Percentiles rank a stretch among this genome's conserved stretches.
phyloP scores from a whole-genome alignment of 2,329 filamentous ascomycete species.

The Exophiala aquamarina region DNA sequence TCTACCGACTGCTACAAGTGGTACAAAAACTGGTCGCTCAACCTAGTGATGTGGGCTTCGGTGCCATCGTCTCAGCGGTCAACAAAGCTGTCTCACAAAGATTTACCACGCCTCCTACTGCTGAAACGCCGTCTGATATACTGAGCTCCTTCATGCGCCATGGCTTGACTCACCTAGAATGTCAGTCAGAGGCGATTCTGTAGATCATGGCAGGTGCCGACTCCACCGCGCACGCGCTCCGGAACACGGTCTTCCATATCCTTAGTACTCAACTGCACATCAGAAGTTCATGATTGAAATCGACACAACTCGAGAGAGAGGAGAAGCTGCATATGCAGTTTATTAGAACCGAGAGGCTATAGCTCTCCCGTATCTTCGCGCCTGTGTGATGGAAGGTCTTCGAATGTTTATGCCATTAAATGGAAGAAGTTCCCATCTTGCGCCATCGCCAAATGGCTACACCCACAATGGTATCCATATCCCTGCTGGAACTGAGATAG shows the following conservation, averaged over 20 bases:
- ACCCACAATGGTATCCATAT: conserved; percentile 40
- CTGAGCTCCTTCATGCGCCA: conserved; percentile 32
- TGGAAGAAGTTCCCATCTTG: conserved; percentile 31
- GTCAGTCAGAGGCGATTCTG: conserved; percentile 12
- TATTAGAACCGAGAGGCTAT: conserved; percentile 9
- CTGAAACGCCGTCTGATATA: conserved; percentile 28
- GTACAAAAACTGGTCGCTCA: not conserved
- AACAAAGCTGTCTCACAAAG: conserved; percentile 26
- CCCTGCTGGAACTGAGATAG: conserved; percentile 49
- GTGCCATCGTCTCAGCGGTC: conserved; percentile 20
- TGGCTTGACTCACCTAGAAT: conserved; percentile 17
- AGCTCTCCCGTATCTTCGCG: conserved; percentile 45
- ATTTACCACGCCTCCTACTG: conserved; percentile 17
- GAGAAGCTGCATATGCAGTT: conserved; percentile 31
- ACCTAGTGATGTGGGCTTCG: conserved; percentile 12
- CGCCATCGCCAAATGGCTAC: conserved; percentile 29
- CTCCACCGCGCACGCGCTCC: conserved; percentile 8
- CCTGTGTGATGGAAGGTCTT: conserved; percentile 51
- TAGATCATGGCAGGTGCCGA: conserved; percentile 16
- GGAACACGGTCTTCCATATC: conserved; percentile 10
- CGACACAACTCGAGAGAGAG: conserved; percentile 38
- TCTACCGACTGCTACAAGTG: not conserved
- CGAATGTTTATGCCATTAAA: conserved; percentile 47
- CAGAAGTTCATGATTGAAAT: conserved; percentile 22
- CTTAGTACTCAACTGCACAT: conserved; percentile 10